phyloP scores from a whole-genome alignment of 805 yeast genomes.

The Zygotorulaspora chibaensis region DNA sequence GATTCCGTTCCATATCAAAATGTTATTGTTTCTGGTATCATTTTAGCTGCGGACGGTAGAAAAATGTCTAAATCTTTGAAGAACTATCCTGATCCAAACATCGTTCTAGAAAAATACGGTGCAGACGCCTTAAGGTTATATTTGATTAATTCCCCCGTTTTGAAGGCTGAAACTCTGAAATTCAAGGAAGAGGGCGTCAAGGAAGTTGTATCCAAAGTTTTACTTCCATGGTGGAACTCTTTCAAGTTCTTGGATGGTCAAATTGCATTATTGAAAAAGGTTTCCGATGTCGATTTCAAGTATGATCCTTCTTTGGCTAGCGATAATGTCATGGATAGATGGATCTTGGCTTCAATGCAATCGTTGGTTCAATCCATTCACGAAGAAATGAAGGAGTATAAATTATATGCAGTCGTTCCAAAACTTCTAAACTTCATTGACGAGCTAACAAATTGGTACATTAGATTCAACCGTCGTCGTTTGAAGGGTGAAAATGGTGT shows the following conservation, averaged over 20 bases:
- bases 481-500: constrained; percentile 90
- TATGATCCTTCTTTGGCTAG: constrained; percentile 64
- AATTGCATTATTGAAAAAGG: constrained; percentile 76
- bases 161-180: constrained; percentile 93
- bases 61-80: constrained; percentile 98
- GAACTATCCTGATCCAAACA: constrained; percentile 93
- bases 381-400: constrained; percentile 82
- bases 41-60: constrained; percentile 96
- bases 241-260: constrained; percentile 95
- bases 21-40: constrained; percentile 94
- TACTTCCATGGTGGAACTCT: constrained; percentile 98
- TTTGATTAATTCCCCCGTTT: constrained; percentile 94
- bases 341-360: constrained; percentile 97
- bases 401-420: constrained; percentile 95
- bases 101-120: constrained; percentile 82
- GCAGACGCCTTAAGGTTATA: constrained; percentile 97
- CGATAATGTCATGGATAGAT: constrained; percentile 91
- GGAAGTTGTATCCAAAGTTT: constrained; percentile 92
- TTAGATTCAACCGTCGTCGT: constrained; percentile 96
- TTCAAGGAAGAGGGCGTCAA: constrained; percentile 99
- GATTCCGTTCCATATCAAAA: constrained; percentile 90
- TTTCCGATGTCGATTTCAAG: constrained; percentile 61
- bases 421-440: constrained; percentile 83
- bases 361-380: constrained; percentile 83
- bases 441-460: constrained; percentile 97